Evolutionary conservation across 306 rosid genomes (phyloP), one percentile per base, ranked within the genome.

Genomic region (Pachyrhizus erosus): DNA sequence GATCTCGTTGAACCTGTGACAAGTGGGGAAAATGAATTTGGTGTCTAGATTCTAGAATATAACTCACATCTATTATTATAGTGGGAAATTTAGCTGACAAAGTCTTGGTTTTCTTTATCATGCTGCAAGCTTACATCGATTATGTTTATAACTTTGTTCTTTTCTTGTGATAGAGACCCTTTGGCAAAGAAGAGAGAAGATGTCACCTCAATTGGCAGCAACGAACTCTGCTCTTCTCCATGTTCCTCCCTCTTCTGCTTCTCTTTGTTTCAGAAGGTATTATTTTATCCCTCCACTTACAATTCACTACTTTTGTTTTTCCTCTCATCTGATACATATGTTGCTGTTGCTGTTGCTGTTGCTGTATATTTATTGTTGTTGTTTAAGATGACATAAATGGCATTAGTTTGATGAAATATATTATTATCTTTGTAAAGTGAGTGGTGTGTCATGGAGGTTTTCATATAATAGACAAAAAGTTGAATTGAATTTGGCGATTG

Each of bases 241-340:
- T 0, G 21, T 18, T 65, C 82, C 82, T 45, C 74, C 61, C 9
- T 31, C 65, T 67, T 67, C 73, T 4, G n/a, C 73, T 20, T 68
- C 52, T 40, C 73, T 12, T 9, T 20, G 29, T 37, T 67, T 39
- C 31, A 40, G 5, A 62, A 62, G 70, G 70, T 62, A 62, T 67
- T 20, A n/a, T 8, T 9, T 2, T 64, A 45, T 62, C 46, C 37
- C 70, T 2, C 24, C 14, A 4, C 58, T 43, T 43, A 34, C 51
- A 77, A 37, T 8, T 57, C 54, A 3, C 37, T 10, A 21, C 8
- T 57, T 8, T 57, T 75, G 31, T 23, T 57, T 8, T 75, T 55
- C 51, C 5, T 74, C 62, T 17, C 14, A 17, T 66, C 27, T 17
- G 14, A 37, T 66, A 18, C 3, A n/a, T 64, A 9, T 33, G 5